Base-by-base conservation (phyloP, 352 stramenopile species). In the Phytophthora cactorum region DNA sequence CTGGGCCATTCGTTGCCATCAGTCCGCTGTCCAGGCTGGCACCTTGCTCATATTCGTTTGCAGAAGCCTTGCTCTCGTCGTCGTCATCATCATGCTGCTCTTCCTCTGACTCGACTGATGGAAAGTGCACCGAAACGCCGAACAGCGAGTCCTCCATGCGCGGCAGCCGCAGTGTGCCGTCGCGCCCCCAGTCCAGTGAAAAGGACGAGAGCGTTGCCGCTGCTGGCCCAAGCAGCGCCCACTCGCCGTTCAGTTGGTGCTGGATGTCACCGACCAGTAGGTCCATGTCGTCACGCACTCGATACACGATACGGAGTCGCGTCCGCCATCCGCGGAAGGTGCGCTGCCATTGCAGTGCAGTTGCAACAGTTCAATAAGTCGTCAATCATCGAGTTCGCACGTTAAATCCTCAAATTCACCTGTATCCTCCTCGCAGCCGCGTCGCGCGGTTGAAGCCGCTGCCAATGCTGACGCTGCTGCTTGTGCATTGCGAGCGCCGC, bases 261-360 rank as follows among this genome's bases (percentile, higher is more conserved):
- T 77, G 68, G 45, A 88, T 74, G 8, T 75, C 72, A 38, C 46
- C 68, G 38, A 83, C 74, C 53, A 90, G 65, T 47, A 72, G 61
- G 29, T 78, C 65, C 25, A 89, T 46, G 55, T 89, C 72, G 15
- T 67, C 43, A 10, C 79, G 74, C 47, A 92, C 81, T 43, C 52
- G 57, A 65, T 74, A 76, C 34, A 92, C 78, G 29, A 90, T 58
- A 41, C 79, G 74, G 34, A 46, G 50, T 15, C 81, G 79, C 36
- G 73, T 62, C 39, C 81, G 72, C 78, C 81, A 92, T 51, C 81
- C 84, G 10, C 84, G 84, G 61, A 88, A 90, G 29, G 49, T 65
- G 34, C 71, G 46, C 79, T 91, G 50, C 11, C 34, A 25, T 50
- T 57, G 63, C 43, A 46, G 14, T 60, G 12, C 25, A 59, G n/a